Percentiles rank a stretch among this genome's conserved stretches.
phyloP scores from a whole-genome alignment of 2,329 filamentous ascomycete species.

The Botryotinia globosa region DNA sequence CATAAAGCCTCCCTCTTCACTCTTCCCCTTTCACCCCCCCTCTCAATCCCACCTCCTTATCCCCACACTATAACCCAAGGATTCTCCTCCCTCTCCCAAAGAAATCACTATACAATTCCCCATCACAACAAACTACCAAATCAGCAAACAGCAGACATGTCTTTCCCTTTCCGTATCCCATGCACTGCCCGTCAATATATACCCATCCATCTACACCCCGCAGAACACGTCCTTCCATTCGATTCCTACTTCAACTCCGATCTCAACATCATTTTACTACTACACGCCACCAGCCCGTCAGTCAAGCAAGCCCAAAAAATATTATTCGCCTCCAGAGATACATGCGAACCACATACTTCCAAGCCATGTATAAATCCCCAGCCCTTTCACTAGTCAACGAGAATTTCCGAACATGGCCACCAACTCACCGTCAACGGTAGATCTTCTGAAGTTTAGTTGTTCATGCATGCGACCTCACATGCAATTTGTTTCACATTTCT shows the following conservation, averaged over 20 bases:
- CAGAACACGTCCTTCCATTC: background rate
- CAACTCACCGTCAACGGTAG: background rate
- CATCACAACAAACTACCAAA: background rate
- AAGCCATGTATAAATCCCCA: background rate
- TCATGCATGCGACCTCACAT: background rate
- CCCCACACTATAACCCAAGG: background rate
- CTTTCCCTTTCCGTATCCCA: background rate
- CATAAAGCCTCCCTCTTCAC: background rate
- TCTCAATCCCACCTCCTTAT: background rate
- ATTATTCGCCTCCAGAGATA: too few species aligned
- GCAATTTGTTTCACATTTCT: background rate
- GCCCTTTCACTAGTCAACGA: background rate
- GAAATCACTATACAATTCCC: background rate
- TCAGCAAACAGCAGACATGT: background rate
- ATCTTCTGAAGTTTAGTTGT: background rate
- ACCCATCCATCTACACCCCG: background rate
- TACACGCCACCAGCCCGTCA: background rate
- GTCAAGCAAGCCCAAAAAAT: background rate
- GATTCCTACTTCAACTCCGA: background rate
- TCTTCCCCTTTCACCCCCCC: too few species aligned
- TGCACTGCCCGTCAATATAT: background rate
- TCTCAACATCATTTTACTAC: background rate
- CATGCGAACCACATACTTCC: background rate
- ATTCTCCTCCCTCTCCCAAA: background rate
- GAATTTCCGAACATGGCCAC: background rate